A percentile compares a stretch with the other conserved stretches of the same genome.
phyloP scores from a whole-genome alignment of 768 basidiomycete species.

The Rhizopogon salebrosus region DNA sequence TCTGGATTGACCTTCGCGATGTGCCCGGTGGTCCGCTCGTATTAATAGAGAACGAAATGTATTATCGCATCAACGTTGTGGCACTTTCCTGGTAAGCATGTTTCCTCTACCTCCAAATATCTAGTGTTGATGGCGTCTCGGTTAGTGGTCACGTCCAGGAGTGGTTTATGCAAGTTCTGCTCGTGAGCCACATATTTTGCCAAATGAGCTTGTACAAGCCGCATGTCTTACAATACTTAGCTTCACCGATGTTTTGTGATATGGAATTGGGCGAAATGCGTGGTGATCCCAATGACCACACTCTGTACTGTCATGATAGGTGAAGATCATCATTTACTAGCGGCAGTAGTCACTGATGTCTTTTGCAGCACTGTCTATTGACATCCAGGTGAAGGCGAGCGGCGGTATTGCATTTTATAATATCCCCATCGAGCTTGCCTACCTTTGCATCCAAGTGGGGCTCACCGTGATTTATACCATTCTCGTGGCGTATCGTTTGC shows the following conservation, averaged over 20 bases:
- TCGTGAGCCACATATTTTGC: neutral
- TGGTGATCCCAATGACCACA: constrained; percentile 11
- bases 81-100: neutral
- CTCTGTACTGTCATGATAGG: constrained; percentile 1
- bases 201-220: neutral
- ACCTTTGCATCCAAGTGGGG: constrained; percentile 13
- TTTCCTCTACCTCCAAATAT: neutral
- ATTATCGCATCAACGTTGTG: neutral
- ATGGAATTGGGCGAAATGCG: constrained; percentile 4
- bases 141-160: neutral
- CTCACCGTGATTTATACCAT: constrained; percentile 22
- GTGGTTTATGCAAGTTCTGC: neutral
- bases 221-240: too few relatives aligned
- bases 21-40: neutral
- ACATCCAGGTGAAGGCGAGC: neutral
- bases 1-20: constrained; percentile 17
- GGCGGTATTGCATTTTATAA: neutral
- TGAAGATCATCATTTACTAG: constrained; percentile 3
- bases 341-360: neutral
- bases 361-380: neutral
- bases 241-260: too few relatives aligned
- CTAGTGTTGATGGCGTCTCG: neutral
- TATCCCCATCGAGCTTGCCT: constrained; percentile 13
- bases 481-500: constrained; percentile 18
- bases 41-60: neutral